Conservation (phyloP, 352 stramenopile genomes). For the Phytophthora brassicae region DNA sequence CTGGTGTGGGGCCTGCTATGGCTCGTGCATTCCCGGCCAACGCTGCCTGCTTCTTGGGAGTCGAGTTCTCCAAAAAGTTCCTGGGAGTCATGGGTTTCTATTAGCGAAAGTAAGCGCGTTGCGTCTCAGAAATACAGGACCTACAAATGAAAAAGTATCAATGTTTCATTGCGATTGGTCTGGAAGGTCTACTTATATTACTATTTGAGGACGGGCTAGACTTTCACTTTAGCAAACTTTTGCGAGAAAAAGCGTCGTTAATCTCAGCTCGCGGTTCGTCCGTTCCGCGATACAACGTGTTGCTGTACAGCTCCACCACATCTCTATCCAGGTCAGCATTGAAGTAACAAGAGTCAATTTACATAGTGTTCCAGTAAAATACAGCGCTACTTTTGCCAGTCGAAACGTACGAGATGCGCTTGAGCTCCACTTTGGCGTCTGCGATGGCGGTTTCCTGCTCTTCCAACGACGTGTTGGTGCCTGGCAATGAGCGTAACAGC, state of each 20-base stretch:
- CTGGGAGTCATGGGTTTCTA: conserved; percentile 75
- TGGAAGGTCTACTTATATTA: conserved; percentile 16
- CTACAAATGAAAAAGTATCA: conserved; percentile 10
- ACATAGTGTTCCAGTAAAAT: too few species aligned
- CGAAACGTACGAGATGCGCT: conserved; percentile 69
- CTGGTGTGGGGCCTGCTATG: conserved; percentile 93
- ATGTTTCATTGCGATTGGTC: not conserved
- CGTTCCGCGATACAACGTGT: conserved; percentile 83
- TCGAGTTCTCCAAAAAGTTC: conserved; percentile 89
- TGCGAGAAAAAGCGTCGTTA: conserved; percentile 83
- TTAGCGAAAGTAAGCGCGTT: conserved; percentile 32
- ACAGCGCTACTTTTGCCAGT: not conserved
- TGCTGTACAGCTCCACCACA: conserved; percentile 82
- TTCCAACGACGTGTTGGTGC: conserved; percentile 76
- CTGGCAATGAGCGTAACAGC: conserved; percentile 66
- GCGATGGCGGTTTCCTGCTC: conserved; percentile 76
- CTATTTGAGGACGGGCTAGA: conserved; percentile 2
- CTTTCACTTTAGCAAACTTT: conserved; percentile 64
- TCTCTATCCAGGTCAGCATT: conserved; percentile 37
- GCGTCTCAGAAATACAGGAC: conserved; percentile 25
- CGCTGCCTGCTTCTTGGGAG: conserved; percentile 94
- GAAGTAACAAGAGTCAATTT: conserved; percentile 14
- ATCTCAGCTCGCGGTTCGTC: conserved; percentile 81
- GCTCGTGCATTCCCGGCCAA: conserved; percentile 95
- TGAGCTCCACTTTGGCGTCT: conserved; percentile 67